Percentiles rank a stretch among this genome's conserved stretches.
These are phyloP conservation scores for Hypomontagnella submonticulosa DNA, from an alignment of 495 filamentous ascomycete genomes.

Conservation along the genomic window DNA sequence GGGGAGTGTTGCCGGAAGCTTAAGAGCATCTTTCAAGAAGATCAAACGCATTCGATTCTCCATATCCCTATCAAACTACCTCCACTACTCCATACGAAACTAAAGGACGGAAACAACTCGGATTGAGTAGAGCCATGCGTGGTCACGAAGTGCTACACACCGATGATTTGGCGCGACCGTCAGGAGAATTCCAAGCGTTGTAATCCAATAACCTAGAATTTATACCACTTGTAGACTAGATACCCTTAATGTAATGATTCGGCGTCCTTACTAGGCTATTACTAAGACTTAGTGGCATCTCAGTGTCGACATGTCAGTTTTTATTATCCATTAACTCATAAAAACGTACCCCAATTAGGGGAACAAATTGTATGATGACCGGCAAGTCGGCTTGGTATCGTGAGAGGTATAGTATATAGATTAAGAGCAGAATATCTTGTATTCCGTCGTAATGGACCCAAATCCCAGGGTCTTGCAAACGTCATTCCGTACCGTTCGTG, in stretches of 20 bases:
- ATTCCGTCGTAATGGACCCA: slow-evolving; percentile 16
- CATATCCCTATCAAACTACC: slow-evolving; percentile 24
- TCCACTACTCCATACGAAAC: slow-evolving; percentile 10
- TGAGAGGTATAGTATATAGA: slow-evolving; percentile 12
- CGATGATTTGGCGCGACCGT: background rate
- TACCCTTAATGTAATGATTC: slow-evolving; percentile 24
- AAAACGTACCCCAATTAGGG: too few species aligned
- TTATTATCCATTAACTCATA: too few species aligned
- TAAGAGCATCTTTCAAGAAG: slow-evolving; percentile 47
- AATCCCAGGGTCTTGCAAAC: slow-evolving; percentile 15
- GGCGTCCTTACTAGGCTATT: background rate
- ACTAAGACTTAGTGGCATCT: too few species aligned
- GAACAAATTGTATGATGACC: background rate
- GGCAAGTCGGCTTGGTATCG: slow-evolving; percentile 9
- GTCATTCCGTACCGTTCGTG: slow-evolving; percentile 30
- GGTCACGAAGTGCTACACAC: slow-evolving; percentile 1
- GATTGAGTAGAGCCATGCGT: slow-evolving; percentile 1
- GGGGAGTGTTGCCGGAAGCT: slow-evolving; percentile 52
- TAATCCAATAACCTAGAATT: background rate
- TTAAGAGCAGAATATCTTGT: slow-evolving; percentile 26
- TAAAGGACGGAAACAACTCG: slow-evolving; percentile 21
- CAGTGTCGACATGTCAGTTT: too few species aligned
- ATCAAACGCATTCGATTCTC: slow-evolving; percentile 21
- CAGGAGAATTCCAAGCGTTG: background rate
- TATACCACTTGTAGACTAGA: slow-evolving; percentile 5